A percentile compares a stretch with the other conserved stretches of the same genome.
phyloP scores from a whole-genome alignment of 2,329 filamentous ascomycete species.

The Akanthomyces lecanii region DNA sequence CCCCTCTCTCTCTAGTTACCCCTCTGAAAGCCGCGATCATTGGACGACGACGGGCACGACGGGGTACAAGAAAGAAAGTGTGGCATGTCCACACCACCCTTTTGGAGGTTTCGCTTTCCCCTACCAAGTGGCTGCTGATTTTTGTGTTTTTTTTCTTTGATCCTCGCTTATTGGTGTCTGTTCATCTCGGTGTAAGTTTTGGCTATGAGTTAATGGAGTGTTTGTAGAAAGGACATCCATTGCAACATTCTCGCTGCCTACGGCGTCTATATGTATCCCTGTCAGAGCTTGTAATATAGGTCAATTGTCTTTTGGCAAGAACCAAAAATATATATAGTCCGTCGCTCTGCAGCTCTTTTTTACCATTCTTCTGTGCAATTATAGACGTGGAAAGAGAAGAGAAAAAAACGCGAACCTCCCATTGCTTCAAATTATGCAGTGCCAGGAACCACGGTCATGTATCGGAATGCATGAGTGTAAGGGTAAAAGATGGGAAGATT shows the following conservation, averaged over 20 bases:
- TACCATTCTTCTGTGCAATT: slow-evolving; percentile 10
- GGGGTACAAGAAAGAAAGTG: too few species aligned
- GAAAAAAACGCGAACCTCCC: neutral
- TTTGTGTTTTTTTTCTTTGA: neutral
- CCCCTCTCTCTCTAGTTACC: too few species aligned
- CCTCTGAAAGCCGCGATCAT: neutral
- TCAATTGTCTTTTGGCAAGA: neutral
- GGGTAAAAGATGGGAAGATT: neutral
- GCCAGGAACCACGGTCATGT: slow-evolving; percentile 4
- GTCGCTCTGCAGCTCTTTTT: slow-evolving; percentile 10
- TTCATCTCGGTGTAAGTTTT: neutral
- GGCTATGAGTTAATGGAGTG: neutral
- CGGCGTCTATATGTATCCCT: neutral
- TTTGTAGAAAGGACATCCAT: neutral
- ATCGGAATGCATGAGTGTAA: neutral
- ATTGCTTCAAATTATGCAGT: slow-evolving; percentile 12
- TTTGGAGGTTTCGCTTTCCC: neutral
- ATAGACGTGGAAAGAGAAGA: slow-evolving; percentile 4
- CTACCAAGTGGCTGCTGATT: slow-evolving; percentile 7
- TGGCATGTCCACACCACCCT: neutral
- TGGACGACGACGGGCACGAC: neutral
- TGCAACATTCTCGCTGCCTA: neutral
- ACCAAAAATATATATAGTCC: neutral
- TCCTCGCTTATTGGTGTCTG: neutral
- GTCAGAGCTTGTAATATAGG: neutral